Conservation (phyloP, 2,329 filamentous ascomycete species). For the Trichophyton schoenleinii region DNA sequence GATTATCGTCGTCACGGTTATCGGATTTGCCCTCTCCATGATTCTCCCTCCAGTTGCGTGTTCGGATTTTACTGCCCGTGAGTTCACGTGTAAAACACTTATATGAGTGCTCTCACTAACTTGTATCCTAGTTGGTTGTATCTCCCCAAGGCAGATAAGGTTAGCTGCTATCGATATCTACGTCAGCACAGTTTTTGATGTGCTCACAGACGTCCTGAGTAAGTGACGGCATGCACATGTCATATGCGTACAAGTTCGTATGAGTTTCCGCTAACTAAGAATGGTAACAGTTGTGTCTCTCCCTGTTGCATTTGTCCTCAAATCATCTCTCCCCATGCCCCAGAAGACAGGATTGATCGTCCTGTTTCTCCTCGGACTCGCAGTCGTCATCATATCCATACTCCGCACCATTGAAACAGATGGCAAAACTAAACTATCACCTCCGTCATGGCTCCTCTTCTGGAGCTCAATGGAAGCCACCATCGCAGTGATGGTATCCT, state of each 20-base stretch:
- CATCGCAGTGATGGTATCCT: conserved; percentile 10
- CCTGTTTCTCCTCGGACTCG: conserved; percentile 6
- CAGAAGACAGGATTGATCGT: conserved; percentile 8
- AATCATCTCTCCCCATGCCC: conserved; percentile 6
- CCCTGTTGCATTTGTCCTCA: conserved; percentile 8
- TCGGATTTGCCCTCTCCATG: not conserved
- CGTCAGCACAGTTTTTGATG: not conserved
- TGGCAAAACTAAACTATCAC: not conserved
- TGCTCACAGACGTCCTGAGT: not conserved
- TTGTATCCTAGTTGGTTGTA: not conserved
- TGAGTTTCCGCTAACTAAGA: not conserved
- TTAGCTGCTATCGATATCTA: not conserved
- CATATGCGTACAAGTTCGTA: no score
- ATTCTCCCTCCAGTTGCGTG: conserved; percentile 6
- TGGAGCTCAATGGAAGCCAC: conserved; percentile 8
- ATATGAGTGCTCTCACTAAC: not conserved
- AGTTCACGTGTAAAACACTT: not conserved
- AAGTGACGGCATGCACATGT: not conserved
- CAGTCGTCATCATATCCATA: conserved; percentile 6
- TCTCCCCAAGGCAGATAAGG: not conserved
- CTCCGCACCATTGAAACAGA: conserved; percentile 6
- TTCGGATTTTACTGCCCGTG: conserved; percentile 6
- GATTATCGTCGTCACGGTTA: not conserved
- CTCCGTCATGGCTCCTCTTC: conserved; percentile 9
- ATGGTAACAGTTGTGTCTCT: conserved; percentile 7